These are phyloP conservation scores for Saksenaea oblongispora DNA, from an alignment of 371 early-diverging fungal species.

Conservation along the genomic window DNA sequence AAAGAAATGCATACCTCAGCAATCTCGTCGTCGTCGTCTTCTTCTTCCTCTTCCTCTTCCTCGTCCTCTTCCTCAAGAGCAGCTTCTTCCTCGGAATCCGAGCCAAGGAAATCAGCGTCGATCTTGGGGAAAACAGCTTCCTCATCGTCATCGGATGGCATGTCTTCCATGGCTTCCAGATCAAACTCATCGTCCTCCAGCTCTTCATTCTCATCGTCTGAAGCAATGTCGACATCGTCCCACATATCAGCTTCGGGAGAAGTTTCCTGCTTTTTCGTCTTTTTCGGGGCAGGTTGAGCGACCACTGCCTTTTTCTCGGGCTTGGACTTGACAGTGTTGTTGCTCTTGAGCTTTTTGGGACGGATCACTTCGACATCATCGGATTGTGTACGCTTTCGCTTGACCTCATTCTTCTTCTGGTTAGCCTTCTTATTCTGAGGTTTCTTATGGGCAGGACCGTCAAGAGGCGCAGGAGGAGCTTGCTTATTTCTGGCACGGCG, in stretches of 20 bases:
- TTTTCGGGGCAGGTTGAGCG: conserved; percentile 12
- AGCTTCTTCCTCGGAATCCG: conserved; percentile 56
- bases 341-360: conserved; percentile 40
- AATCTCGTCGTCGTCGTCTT: conserved; percentile 16
- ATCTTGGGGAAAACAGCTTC: conserved; percentile 52
- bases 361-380: conserved; percentile 39
- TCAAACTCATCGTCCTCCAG: conserved; percentile 29
- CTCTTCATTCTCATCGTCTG: conserved; percentile 47
- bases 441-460: conserved; percentile 8
- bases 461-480: conserved; percentile 24
- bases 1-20: conserved; percentile 26
- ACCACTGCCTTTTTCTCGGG: conserved; percentile 28
- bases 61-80: conserved; percentile 38
- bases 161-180: conserved; percentile 32
- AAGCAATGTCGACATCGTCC: conserved; percentile 55
- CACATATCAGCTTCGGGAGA: conserved; percentile 27
- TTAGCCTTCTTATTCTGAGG: conserved; percentile 9
- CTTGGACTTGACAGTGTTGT: conserved; percentile 19
- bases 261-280: conserved; percentile 34
- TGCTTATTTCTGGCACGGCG: conserved; percentile 29
- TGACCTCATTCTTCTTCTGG: conserved; percentile 14
- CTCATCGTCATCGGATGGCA: conserved; percentile 34
- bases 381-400: conserved; percentile 17
- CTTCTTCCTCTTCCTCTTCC: conserved; percentile 28
- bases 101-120: conserved; percentile 55